Percentiles rank a stretch among this genome's conserved stretches.
phyloP scores from a whole-genome alignment of 495 filamentous ascomycete genomes.

The Podospora fimiseda region DNA sequence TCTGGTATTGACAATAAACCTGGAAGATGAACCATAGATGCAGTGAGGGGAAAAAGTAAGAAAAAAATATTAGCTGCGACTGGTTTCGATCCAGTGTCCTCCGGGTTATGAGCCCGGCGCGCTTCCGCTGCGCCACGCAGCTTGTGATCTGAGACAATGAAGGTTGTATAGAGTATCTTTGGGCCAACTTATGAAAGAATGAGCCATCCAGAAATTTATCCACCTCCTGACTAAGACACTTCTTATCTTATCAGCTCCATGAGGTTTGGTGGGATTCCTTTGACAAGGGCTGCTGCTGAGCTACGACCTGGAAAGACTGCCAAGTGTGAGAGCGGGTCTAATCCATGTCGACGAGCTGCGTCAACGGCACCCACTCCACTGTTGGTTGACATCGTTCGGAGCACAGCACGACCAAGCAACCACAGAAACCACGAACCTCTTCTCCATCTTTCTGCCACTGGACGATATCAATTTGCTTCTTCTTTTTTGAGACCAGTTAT shows the following conservation, averaged over 20 bases:
- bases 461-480: neutral
- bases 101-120: neutral
- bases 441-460: neutral
- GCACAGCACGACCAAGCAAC: constrained; percentile 5
- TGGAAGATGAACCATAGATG: too few species aligned
- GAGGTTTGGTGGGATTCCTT: neutral
- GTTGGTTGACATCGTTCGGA: constrained; percentile 17
- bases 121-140: neutral
- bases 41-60: too few species aligned
- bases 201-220: too few species aligned
- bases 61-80: neutral
- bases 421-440: neutral
- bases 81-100: neutral
- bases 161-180: too few species aligned
- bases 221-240: neutral
- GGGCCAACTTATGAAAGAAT: too few species aligned
- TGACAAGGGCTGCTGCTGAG: neutral
- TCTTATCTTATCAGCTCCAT: neutral
- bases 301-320: neutral
- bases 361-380: constrained; percentile 12
- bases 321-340: neutral
- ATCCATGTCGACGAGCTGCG: constrained; percentile 5
- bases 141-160: neutral
- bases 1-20: too few species aligned
- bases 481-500: neutral